Conservation (phyloP, 176 grass and related monocot genomes). For the Saccharum spontaneum region DNA sequence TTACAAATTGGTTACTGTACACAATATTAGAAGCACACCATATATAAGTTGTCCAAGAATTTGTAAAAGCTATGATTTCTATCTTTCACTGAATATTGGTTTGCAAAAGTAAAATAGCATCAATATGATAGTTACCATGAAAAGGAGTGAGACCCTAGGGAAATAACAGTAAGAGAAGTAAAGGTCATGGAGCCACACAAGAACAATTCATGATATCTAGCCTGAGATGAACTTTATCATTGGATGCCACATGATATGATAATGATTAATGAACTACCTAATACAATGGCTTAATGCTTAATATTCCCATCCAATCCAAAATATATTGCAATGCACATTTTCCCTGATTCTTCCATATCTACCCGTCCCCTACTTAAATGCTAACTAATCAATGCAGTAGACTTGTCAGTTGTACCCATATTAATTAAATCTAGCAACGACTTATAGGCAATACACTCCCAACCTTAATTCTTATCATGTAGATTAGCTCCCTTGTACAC, state of each 20-base stretch:
- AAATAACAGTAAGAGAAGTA: background rate
- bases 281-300: background rate
- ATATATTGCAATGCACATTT: background rate
- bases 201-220: background rate
- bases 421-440: background rate
- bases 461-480: background rate
- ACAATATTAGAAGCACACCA: background rate
- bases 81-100: background rate
- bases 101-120: background rate
- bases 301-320: background rate
- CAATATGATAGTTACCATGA: background rate
- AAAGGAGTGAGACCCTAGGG: background rate
- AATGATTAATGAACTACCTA: background rate
- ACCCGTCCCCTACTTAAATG: background rate
- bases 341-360: background rate
- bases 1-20: background rate
- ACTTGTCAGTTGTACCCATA: background rate
- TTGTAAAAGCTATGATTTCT: background rate
- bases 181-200: background rate
- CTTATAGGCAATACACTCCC: background rate
- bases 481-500: background rate
- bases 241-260: background rate
- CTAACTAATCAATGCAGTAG: background rate
- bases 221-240: conserved; percentile 4
- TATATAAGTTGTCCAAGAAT: background rate